Base-by-base conservation (phyloP, 2,329 filamentous ascomycete species). In the Thielaviopsis euricoi region DNA sequence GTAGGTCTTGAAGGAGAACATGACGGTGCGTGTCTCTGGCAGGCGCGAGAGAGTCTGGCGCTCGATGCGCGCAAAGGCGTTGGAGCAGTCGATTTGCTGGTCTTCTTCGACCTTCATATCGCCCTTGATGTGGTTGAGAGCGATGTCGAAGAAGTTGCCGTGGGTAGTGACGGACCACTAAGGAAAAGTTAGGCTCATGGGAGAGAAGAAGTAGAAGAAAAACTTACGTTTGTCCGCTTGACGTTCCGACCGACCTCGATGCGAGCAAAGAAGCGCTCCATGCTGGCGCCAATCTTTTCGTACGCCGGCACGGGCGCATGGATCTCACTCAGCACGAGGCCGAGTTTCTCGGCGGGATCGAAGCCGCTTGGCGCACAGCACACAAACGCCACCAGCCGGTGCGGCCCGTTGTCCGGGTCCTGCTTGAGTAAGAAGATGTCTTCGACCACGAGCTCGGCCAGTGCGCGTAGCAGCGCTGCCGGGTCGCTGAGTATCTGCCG, bases 1-100 rank as follows among this genome's bases (percentile, higher is more conserved):
- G 59, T 78, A 78, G 0, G 77, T 79, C 67, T 80, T 79, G 69
- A 80, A 78, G 10, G 75, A 76, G 64, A 80, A 80, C 13, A 80
- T 64, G 1, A 80, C 65, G 0, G 74, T 73, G 2, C 65, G 64
- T 0, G 73, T 76, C 58, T 69, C 63, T 0, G 76, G 76, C 7
- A 80, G 68, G 1, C 77, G 70, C 1, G 70, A 75, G 29, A 80
- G 62, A 0, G 75, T 76, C 63, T 81, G 77, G 15, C 78, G 67
- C 64, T 81, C 77, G 29, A 75, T 71, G 25, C 76, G 70, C 5
- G 75, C 61, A 53, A 65, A 67, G 6, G 70, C 65, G 70, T 68
- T 65, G 4, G 70, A 65, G 0, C 73, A 66, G 25, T 75, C 69
- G 1, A 76, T 65, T 0, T 69, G 64, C 25, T 70, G 65, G 10